Conservation (phyloP, 176 grass and related monocot species). For the Microstegium vimineum region DNA sequence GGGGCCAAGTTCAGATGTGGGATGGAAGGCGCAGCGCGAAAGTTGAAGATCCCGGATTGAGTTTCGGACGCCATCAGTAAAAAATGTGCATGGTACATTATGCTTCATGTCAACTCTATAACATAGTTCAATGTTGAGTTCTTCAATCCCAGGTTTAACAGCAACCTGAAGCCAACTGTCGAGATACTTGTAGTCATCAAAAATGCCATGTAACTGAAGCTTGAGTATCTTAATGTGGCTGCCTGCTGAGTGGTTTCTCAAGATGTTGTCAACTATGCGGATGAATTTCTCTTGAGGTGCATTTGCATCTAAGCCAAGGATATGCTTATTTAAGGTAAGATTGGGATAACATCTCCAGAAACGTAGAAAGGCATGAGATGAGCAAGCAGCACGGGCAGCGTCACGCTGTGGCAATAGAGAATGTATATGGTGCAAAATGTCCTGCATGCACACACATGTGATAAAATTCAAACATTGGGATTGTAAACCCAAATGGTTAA, state of each 20-base stretch:
- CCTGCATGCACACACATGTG: background rate
- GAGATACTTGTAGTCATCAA: background rate
- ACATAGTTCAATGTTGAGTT: background rate
- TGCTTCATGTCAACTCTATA: background rate
- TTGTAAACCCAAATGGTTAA: too few species aligned
- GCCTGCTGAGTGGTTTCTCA: background rate
- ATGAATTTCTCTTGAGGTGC: background rate
- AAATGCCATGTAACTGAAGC: background rate
- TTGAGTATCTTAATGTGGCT: background rate
- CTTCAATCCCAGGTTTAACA: conserved; percentile 23
- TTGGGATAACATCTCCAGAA: background rate
- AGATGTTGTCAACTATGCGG: background rate
- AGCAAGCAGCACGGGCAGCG: background rate
- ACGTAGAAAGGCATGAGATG: background rate
- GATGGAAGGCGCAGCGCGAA: background rate
- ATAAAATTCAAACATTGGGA: background rate
- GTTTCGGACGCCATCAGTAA: background rate
- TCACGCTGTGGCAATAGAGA: background rate
- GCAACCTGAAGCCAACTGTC: conserved; percentile 10
- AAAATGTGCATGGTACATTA: background rate
- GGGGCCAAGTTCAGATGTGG: background rate
- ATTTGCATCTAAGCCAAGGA: background rate
- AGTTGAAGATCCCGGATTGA: background rate
- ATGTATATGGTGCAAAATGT: background rate
- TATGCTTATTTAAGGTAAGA: background rate